phyloP scores from a whole-genome alignment of 768 basidiomycete species.

The Auricularia sp. region DNA sequence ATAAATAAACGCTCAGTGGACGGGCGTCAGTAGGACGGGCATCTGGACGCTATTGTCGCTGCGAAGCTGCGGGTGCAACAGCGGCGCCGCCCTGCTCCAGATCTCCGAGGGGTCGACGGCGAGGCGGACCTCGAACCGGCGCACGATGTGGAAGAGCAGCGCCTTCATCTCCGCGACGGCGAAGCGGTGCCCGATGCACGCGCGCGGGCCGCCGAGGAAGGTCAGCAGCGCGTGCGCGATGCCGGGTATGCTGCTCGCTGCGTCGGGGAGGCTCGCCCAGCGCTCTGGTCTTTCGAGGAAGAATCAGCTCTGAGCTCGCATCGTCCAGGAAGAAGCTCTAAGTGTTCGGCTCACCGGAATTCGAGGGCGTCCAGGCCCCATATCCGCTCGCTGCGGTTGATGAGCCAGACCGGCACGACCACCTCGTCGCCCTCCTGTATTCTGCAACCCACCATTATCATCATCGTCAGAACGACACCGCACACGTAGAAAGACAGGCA shows the following conservation, averaged over 20 bases:
- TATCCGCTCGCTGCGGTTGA: slow-evolving; percentile 19
- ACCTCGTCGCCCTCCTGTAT: slow-evolving; percentile 12
- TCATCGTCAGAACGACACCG: neutral
- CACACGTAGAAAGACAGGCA: neutral
- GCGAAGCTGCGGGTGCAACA: neutral
- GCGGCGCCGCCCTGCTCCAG: neutral
- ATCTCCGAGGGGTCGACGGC: neutral
- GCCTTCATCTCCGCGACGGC: slow-evolving; percentile 5
- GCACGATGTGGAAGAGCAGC: slow-evolving; percentile 4
- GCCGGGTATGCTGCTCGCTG: slow-evolving; percentile 1
- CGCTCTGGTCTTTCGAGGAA: slow-evolving; percentile 1
- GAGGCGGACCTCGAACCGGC: slow-evolving; percentile 4
- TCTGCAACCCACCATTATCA: neutral
- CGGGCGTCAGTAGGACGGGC: neutral
- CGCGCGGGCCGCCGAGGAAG: slow-evolving; percentile 7
- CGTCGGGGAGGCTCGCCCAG: neutral
- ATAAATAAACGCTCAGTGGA: neutral
- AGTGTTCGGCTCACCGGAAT: slow-evolving; percentile 14
- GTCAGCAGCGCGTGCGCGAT: neutral
- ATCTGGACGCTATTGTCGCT: neutral
- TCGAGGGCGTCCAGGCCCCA: slow-evolving; percentile 28
- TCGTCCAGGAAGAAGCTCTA: too few relatives aligned
- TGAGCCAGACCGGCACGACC: slow-evolving; percentile 18
- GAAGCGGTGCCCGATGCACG: slow-evolving; percentile 8
- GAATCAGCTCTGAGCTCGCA: too few relatives aligned